Percentiles rank a stretch among this genome's conserved stretches.
Conservation (phyloP, 2,329 filamentous ascomycete species). For the Corinectria fuckeliana region DNA sequence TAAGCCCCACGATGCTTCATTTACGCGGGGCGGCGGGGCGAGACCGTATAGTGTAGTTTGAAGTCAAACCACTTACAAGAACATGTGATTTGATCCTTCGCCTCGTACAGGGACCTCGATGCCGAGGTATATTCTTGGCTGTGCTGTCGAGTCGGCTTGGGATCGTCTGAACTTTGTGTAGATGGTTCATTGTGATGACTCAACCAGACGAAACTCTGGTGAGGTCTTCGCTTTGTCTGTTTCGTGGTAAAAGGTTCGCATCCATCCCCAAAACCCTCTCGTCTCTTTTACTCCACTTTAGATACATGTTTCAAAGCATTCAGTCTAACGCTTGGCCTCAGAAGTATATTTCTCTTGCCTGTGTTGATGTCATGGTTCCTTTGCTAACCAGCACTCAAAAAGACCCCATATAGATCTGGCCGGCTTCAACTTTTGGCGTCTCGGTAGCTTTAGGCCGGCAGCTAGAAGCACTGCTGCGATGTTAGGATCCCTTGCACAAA, state of each 20-base stretch:
- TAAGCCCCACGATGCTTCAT: neutral
- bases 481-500: neutral
- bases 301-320: neutral
- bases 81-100: neutral
- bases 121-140: neutral
- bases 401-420: neutral
- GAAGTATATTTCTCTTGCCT: neutral
- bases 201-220: neutral
- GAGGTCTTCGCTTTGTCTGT: too few relatives aligned
- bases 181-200: neutral
- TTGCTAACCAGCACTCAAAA: neutral
- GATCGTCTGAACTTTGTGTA: too few relatives aligned
- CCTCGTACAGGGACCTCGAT: neutral
- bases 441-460: too few relatives aligned
- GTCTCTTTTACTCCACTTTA: neutral
- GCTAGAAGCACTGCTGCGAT: neutral
- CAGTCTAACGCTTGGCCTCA: neutral
- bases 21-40: slow-evolving; percentile 5
- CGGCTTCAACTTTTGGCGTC: neutral
- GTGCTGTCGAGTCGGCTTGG: neutral
- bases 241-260: neutral
- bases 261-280: neutral
- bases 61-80: neutral
- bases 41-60: neutral
- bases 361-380: neutral